Percentiles rank a stretch among this genome's conserved stretches.
Conservation (phyloP, 1,284 basidiomycete species). For the Cutaneotrichosporon sp. region DNA sequence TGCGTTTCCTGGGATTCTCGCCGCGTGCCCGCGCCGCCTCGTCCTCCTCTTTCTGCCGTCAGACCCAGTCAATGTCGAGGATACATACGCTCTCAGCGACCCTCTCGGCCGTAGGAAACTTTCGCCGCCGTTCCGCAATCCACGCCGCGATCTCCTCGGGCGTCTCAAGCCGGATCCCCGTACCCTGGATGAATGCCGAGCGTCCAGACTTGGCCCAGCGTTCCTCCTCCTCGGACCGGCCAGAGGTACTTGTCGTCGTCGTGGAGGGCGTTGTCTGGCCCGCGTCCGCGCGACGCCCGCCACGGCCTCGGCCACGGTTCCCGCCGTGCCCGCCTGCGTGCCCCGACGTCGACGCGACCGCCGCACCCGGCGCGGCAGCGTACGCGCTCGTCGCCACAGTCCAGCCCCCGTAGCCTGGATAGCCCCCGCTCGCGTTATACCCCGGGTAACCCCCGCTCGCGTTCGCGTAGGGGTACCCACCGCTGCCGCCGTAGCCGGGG, state of each 20-base stretch:
- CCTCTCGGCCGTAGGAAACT: conserved; percentile 67
- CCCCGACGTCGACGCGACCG: too few species aligned
- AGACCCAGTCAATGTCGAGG: neutral
- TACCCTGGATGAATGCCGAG: conserved; percentile 68
- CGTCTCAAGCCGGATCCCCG: conserved; percentile 66
- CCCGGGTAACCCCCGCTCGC: conserved; percentile 3
- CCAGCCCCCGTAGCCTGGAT: neutral
- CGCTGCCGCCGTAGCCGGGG: conserved; percentile 1
- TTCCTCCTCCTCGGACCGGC: conserved; percentile 54
- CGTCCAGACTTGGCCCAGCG: conserved; percentile 56
- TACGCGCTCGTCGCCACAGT: too few species aligned
- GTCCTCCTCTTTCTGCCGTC: conserved; percentile 55
- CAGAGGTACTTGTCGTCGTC: neutral
- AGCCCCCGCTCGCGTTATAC: conserved; percentile 8
- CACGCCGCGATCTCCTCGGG: conserved; percentile 75
- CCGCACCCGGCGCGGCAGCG: too few species aligned
- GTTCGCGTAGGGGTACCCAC: conserved; percentile 5
- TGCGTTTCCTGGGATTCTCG: conserved; percentile 53
- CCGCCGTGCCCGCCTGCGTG: too few species aligned
- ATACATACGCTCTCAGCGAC: conserved; percentile 62
- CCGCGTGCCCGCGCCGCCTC: conserved; percentile 73
- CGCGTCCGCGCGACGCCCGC: too few species aligned
- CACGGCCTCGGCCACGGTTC: too few species aligned
- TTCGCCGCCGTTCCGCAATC: conserved; percentile 77
- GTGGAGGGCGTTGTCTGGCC: too few species aligned